These are phyloP conservation scores for Lecanicillium sp. DNA, from an alignment of 2,329 filamentous ascomycete species.

Conservation along the genomic window DNA sequence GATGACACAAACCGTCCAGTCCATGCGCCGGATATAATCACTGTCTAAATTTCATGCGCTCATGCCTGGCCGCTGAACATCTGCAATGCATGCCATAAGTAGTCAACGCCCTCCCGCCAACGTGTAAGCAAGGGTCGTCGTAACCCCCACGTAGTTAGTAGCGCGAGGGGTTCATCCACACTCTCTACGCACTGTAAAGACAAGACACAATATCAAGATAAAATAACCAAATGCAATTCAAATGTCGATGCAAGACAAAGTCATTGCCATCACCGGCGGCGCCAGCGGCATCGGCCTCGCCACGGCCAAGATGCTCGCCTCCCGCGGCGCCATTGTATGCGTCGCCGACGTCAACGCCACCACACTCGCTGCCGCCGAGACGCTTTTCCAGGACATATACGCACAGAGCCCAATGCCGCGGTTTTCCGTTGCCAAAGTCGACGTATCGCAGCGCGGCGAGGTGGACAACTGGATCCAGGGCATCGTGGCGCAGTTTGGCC, in stretches of 20 bases:
- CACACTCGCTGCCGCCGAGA: constrained; percentile 24
- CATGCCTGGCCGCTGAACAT: too few relatives aligned
- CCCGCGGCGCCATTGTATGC: constrained; percentile 32
- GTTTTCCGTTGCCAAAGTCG: constrained; percentile 37
- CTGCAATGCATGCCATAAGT: too few relatives aligned
- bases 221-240: neutral
- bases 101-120: too few relatives aligned
- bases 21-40: too few relatives aligned
- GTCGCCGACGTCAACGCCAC: constrained; percentile 32
- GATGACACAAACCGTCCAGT: too few relatives aligned
- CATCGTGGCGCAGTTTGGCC: constrained; percentile 43
- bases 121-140: too few relatives aligned
- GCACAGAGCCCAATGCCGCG: constrained; percentile 15
- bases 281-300: constrained; percentile 40
- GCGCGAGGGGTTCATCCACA: too few relatives aligned
- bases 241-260: constrained; percentile 28
- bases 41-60: too few relatives aligned
- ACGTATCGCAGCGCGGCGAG: constrained; percentile 40
- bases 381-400: constrained; percentile 23
- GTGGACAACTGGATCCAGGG: constrained; percentile 46
- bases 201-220: neutral
- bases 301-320: constrained; percentile 31
- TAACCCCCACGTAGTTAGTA: too few relatives aligned
- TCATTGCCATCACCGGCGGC: constrained; percentile 37
- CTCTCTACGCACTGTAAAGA: too few relatives aligned